Conservation (phyloP, 768 basidiomycete species). For the Russula dissimulans region DNA sequence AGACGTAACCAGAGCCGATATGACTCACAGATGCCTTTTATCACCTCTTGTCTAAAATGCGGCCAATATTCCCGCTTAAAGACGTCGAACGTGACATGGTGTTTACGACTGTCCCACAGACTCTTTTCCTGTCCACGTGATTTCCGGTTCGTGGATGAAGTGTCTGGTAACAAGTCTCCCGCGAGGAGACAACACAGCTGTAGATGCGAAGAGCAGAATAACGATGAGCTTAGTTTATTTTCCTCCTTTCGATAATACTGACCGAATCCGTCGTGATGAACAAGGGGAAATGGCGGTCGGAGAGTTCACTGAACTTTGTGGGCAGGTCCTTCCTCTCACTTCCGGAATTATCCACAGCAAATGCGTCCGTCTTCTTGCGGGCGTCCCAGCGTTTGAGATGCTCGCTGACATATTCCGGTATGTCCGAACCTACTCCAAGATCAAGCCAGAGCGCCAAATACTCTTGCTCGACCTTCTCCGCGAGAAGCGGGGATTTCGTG, state of each 20-base stretch:
- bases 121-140: neutral
- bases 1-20: no score
- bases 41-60: slow-evolving; percentile 38
- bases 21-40: slow-evolving; percentile 43
- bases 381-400: slow-evolving; percentile 16
- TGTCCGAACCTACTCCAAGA: slow-evolving; percentile 27
- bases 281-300: slow-evolving; percentile 56
- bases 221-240: no score
- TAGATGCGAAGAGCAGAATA: neutral
- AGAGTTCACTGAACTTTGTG: slow-evolving; percentile 41
- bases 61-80: slow-evolving; percentile 52
- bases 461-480: slow-evolving; percentile 59
- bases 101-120: neutral
- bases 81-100: slow-evolving; percentile 34
- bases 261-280: slow-evolving; percentile 62
- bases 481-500: slow-evolving; percentile 58
- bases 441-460: slow-evolving; percentile 43
- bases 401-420: slow-evolving; percentile 32
- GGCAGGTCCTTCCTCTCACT: slow-evolving; percentile 40
- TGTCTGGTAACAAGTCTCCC: slow-evolving; percentile 29
- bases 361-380: slow-evolving; percentile 23
- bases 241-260: slow-evolving; percentile 9
- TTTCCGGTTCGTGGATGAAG: neutral
- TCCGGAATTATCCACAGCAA: slow-evolving; percentile 36
- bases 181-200: slow-evolving; percentile 44